phyloP scores from a whole-genome alignment of 805 yeast species.

The Suhomyces pyralidae region DNA sequence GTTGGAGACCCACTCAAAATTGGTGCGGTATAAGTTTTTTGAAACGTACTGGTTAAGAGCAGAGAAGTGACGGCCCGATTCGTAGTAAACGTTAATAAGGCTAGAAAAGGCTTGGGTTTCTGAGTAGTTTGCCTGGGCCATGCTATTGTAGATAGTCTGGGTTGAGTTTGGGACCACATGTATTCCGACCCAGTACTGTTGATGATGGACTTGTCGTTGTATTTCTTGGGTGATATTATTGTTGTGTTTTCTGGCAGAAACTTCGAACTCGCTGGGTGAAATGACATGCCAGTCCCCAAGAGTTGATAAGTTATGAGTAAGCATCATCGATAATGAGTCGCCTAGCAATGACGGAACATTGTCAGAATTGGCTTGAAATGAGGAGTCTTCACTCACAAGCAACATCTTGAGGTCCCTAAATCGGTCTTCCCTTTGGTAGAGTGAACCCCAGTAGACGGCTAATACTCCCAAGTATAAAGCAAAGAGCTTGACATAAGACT shows the following conservation, averaged over 20 bases:
- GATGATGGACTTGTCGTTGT: constrained; percentile 20
- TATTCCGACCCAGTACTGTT: constrained; percentile 30
- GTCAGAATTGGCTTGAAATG: constrained; percentile 13
- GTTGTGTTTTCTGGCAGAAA: constrained; percentile 16
- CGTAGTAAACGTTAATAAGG: constrained; percentile 21
- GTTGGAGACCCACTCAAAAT: constrained; percentile 19
- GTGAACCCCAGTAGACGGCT: constrained; percentile 42
- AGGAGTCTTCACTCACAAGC: constrained; percentile 34
- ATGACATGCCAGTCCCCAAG: constrained; percentile 20
- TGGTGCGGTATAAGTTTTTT: constrained; percentile 17
- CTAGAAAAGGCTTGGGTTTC: constrained; percentile 7
- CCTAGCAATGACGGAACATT: constrained; percentile 18
- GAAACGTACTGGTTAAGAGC: constrained; percentile 36
- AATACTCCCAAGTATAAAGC: constrained; percentile 27
- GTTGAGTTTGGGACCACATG: constrained; percentile 26
- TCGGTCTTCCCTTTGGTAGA: constrained; percentile 27
- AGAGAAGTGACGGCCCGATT: constrained; percentile 29
- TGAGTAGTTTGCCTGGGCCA: constrained; percentile 10
- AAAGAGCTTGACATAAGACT: constrained; percentile 19
- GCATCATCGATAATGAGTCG: constrained; percentile 16
- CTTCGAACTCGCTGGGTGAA: constrained; percentile 11
- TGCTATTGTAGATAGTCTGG: constrained; percentile 16
- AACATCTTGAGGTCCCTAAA: constrained; percentile 32
- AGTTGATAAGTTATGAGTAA: constrained; percentile 10
- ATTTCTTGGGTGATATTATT: constrained; percentile 18